Conservation (phyloP, 345 rosid species). For the Alliaria petiolata region DNA sequence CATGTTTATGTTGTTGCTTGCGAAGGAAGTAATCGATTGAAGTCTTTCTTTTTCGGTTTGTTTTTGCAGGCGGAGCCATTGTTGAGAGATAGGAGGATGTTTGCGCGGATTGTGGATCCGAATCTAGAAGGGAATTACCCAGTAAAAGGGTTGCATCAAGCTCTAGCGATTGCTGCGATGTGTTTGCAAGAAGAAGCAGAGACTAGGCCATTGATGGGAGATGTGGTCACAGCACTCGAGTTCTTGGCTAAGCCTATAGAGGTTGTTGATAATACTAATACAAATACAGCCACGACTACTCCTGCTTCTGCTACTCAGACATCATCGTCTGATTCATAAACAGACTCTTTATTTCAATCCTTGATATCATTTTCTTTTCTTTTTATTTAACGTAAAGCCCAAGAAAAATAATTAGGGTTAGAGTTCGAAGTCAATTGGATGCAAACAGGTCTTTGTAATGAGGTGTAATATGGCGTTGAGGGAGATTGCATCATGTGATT, state of each 20-base stretch:
- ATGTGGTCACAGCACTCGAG: constrained; percentile 64
- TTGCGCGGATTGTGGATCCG: constrained; percentile 45
- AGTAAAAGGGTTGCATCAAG: constrained; percentile 52
- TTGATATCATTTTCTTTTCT: background rate
- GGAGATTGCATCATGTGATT: background rate
- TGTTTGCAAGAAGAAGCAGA: constrained; percentile 65
- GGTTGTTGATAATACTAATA: background rate
- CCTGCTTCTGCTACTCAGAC: constrained; percentile 3
- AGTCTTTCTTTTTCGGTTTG: no score
- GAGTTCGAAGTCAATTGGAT: constrained; percentile 13
- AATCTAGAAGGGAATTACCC: constrained; percentile 48
- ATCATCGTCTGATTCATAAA: constrained; percentile 10
- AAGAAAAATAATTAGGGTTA: constrained; percentile 19
- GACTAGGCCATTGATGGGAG: constrained; percentile 49
- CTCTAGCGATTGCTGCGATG: constrained; percentile 58
- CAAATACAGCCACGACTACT: background rate
- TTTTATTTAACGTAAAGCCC: background rate
- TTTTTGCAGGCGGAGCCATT: constrained; percentile 49
- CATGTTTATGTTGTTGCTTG: background rate
- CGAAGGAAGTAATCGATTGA: background rate
- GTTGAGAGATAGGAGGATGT: constrained; percentile 46
- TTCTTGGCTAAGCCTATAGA: constrained; percentile 38
- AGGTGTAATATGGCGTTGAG: constrained; percentile 16
- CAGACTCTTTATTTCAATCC: background rate
- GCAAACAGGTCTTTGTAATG: constrained; percentile 17